phyloP scores from a whole-genome alignment of 441 rosid species.

The Flueggea neowawraea region DNA sequence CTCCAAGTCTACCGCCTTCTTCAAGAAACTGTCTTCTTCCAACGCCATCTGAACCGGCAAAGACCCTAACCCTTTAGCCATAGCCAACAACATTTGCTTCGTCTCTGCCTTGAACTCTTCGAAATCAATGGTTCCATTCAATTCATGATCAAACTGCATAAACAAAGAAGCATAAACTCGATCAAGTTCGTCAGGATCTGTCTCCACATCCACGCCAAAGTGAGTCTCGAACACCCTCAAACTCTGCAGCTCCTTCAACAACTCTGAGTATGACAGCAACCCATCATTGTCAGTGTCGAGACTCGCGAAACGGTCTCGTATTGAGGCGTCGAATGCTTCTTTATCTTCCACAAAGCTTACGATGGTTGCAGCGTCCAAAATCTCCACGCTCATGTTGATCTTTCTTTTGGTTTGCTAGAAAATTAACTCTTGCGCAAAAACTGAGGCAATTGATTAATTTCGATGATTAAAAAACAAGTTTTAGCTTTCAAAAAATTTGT shows the following conservation, averaged over 20 bases:
- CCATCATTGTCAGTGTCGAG: conserved; percentile 23
- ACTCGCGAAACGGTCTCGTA: too few species aligned
- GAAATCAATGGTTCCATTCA: conserved; percentile 34
- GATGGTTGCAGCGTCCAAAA: too few species aligned
- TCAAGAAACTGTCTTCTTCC: conserved; percentile 42
- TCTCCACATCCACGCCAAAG: conserved; percentile 35
- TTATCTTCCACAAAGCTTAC: too few species aligned
- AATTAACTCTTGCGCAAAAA: too few species aligned
- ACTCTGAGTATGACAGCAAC: conserved; percentile 33
- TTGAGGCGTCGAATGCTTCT: too few species aligned
- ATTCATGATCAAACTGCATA: conserved; percentile 36
- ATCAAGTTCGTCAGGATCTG: conserved; percentile 27
- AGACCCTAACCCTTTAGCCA: conserved; percentile 34
- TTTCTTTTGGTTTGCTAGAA: too few species aligned
- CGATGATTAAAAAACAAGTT: too few species aligned
- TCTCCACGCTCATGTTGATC: too few species aligned
- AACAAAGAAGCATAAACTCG: conserved; percentile 30
- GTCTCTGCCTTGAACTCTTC: conserved; percentile 45
- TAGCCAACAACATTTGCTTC: conserved; percentile 36
- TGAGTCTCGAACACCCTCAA: conserved; percentile 42
- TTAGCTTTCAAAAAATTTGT: too few species aligned
- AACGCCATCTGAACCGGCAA: conserved; percentile 41
- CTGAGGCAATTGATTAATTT: too few species aligned
- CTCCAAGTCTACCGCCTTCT: conserved; percentile 40
- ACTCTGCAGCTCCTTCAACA: conserved; percentile 38